Conservation (phyloP, 2,329 filamentous ascomycete genomes). For the Helotiales sp. region DNA sequence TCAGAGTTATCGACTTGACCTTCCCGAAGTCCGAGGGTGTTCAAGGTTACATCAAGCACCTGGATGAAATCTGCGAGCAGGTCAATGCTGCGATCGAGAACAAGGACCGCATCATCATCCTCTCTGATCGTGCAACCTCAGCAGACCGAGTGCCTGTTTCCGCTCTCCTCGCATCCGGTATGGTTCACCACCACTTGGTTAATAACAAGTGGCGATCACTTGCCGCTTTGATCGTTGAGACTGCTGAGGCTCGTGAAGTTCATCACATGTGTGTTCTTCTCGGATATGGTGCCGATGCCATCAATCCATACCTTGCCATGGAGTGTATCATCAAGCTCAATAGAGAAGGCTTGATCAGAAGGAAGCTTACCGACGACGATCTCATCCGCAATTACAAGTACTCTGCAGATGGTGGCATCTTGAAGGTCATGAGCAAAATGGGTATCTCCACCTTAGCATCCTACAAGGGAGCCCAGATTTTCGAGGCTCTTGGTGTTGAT, state of each 20-base stretch:
- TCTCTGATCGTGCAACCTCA: slow-evolving; percentile 86
- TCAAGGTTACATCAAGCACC: slow-evolving; percentile 79
- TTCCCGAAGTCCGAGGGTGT: slow-evolving; percentile 85
- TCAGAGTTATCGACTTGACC: slow-evolving; percentile 88
- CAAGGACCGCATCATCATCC: slow-evolving; percentile 80
- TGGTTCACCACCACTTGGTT: slow-evolving; percentile 94
- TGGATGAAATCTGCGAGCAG: slow-evolving; percentile 86
- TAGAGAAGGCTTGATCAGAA: slow-evolving; percentile 87
- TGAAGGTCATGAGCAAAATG: slow-evolving; percentile 99
- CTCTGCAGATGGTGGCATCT: slow-evolving; percentile 91
- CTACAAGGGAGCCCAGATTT: slow-evolving; percentile 98
- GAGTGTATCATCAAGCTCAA: slow-evolving; percentile 98
- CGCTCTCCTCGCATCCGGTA: slow-evolving; percentile 81
- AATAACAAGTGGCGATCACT: slow-evolving; percentile 94
- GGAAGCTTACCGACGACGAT: slow-evolving; percentile 77
- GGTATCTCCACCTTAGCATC: slow-evolving; percentile 94
- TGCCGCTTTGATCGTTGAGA: slow-evolving; percentile 85
- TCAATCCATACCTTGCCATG: slow-evolving; percentile 93
- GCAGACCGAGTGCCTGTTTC: slow-evolving; percentile 83
- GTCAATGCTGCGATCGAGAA: slow-evolving; percentile 81
- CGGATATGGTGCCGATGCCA: slow-evolving; percentile 89
- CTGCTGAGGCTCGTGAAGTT: slow-evolving; percentile 92
- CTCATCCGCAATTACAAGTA: slow-evolving; percentile 96
- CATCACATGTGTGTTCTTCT: slow-evolving; percentile 99
- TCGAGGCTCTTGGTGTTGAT: slow-evolving; percentile 91